Percentiles rank a stretch among this genome's conserved stretches.
Conservation (phyloP, 495 filamentous ascomycete species). For the Hypoxylon fuscum region DNA sequence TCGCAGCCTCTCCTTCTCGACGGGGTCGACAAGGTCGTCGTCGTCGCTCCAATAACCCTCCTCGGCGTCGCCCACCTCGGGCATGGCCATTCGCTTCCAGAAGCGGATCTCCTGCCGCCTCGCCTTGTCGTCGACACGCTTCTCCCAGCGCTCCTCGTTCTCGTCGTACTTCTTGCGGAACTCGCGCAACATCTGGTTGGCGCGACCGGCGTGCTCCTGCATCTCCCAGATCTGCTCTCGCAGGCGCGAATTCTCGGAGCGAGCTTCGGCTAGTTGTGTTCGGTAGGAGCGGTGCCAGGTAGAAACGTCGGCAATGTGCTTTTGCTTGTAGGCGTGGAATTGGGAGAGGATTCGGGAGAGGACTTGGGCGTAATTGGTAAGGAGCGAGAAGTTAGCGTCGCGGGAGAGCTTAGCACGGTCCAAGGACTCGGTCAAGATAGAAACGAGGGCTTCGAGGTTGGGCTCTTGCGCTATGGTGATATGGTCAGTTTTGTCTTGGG, state of each 20-base stretch:
- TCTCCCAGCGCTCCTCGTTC: slow-evolving; percentile 55
- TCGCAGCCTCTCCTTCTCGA: slow-evolving; percentile 58
- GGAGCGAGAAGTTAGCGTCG: slow-evolving; percentile 62
- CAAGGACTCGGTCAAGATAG: slow-evolving; percentile 60
- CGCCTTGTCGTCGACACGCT: slow-evolving; percentile 53
- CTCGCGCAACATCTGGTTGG: slow-evolving; percentile 58
- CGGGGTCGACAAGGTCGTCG: slow-evolving; percentile 62
- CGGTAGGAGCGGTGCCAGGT: slow-evolving; percentile 66
- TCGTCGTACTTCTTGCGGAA: slow-evolving; percentile 60
- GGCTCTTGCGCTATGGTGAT: slow-evolving; percentile 53
- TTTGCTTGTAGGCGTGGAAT: slow-evolving; percentile 63
- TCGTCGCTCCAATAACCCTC: slow-evolving; percentile 64
- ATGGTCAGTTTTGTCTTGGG: too few relatives aligned
- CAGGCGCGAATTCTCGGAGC: slow-evolving; percentile 63
- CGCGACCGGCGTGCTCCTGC: slow-evolving; percentile 59
- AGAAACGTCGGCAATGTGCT: slow-evolving; percentile 59
- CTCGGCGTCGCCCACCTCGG: slow-evolving; percentile 56
- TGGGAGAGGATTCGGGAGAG: slow-evolving; percentile 59
- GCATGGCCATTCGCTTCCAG: slow-evolving; percentile 67
- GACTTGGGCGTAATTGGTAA: slow-evolving; percentile 57
- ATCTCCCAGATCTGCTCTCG: slow-evolving; percentile 66
- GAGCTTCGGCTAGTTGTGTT: slow-evolving; percentile 63
- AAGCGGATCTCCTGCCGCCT: slow-evolving; percentile 59
- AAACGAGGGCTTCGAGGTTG: slow-evolving; percentile 62
- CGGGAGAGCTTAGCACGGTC: slow-evolving; percentile 60